A percentile compares a stretch with the other conserved stretches of the same genome.
These are phyloP conservation scores for Penicillium janthinellum DNA, from an alignment of 2,329 filamentous ascomycete species.

Conservation along the genomic window DNA sequence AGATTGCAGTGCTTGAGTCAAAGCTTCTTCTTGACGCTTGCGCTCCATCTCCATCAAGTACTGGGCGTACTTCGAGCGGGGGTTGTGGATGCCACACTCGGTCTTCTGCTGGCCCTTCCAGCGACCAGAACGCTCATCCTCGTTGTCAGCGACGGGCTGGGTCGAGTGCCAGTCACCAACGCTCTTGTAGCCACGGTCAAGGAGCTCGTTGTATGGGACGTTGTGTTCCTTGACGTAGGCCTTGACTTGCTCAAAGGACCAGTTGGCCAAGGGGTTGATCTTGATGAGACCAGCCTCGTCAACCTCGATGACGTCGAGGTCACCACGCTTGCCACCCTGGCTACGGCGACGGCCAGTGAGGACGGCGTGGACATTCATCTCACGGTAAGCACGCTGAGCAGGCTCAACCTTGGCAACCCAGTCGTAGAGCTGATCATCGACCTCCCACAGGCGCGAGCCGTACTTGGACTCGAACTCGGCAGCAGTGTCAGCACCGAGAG, in stretches of 20 bases:
- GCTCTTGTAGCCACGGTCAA: conserved; percentile 96
- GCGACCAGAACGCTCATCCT: conserved; percentile 92
- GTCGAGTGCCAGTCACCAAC: conserved; percentile 99
- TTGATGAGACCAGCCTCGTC: conserved; percentile 92
- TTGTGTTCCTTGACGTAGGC: conserved; percentile 81
- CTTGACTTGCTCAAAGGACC: conserved; percentile 88
- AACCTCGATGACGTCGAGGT: conserved; percentile 87
- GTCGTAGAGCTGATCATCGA: conserved; percentile 87
- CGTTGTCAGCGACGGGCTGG: conserved; percentile 80
- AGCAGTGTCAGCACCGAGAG: conserved; percentile 70
- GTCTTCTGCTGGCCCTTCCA: conserved; percentile 98
- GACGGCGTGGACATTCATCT: conserved; percentile 85
- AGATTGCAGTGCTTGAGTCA: conserved; percentile 48
- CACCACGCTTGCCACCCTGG: conserved; percentile 89
- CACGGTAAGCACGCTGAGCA: conserved; percentile 83
- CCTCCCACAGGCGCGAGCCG: conserved; percentile 81
- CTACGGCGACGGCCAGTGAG: conserved; percentile 88
- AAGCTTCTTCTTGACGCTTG: conserved; percentile 63
- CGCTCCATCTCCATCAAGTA: conserved; percentile 74
- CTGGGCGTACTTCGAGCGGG: conserved; percentile 87
- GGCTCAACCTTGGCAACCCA: conserved; percentile 98
- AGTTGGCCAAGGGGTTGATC: conserved; percentile 95
- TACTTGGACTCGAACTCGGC: conserved; percentile 81
- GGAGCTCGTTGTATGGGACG: conserved; percentile 89
- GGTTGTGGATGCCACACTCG: conserved; percentile 99